Conservation (phyloP, 2,329 filamentous ascomycete species). For the Thielaviopsis euricoi region DNA sequence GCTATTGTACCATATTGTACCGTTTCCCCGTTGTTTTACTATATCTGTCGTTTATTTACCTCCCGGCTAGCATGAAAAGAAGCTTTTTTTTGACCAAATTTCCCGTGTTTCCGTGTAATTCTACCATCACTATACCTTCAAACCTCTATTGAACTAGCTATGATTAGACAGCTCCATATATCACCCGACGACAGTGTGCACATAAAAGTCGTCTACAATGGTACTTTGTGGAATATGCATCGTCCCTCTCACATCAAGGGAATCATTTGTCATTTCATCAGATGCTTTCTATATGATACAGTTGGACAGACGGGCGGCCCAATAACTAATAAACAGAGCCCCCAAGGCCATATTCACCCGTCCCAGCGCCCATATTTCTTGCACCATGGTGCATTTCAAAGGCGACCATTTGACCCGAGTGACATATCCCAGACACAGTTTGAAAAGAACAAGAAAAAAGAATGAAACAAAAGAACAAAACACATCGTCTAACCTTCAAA, state of each 20-base stretch:
- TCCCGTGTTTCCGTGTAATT: background rate
- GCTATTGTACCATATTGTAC: constrained; percentile 9
- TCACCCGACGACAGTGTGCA: background rate
- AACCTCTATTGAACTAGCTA: background rate
- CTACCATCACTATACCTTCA: background rate
- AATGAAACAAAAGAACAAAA: background rate
- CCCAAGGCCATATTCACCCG: background rate
- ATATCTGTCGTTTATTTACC: background rate
- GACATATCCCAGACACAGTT: constrained; percentile 1
- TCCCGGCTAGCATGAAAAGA: background rate
- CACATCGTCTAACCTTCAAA: constrained; percentile 1
- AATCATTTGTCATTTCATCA: constrained; percentile 4
- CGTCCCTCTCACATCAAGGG: background rate
- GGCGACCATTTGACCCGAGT: background rate
- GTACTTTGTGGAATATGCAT: background rate
- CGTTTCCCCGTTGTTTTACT: background rate
- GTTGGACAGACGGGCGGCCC: background rate
- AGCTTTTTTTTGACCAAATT: background rate
- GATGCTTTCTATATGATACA: constrained; percentile 8
- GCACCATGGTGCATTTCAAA: background rate
- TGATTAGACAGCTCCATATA: background rate
- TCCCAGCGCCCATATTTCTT: background rate
- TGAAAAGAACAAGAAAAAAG: background rate
- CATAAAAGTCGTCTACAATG: background rate
- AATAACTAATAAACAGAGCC: background rate